phyloP scores from a whole-genome alignment of 1,139 yeast species.

The Citeromyces hawaiiensis region DNA sequence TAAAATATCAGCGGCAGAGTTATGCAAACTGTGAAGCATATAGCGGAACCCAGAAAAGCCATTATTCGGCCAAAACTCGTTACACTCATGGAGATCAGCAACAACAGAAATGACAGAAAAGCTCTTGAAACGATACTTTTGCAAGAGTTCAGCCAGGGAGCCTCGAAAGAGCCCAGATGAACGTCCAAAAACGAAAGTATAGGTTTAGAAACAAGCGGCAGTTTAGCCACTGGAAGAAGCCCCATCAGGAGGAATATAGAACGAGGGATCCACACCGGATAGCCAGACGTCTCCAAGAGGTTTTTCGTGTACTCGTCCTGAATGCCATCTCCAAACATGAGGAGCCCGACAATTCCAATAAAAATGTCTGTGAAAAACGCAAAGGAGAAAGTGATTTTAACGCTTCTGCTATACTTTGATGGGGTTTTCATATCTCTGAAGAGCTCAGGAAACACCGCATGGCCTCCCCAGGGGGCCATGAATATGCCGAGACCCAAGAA shows the following conservation, averaged over 20 bases:
- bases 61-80: conserved; percentile 68
- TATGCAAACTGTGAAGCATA: conserved; percentile 72
- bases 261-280: conserved; percentile 54
- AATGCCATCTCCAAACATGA: conserved; percentile 75
- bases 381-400: conserved; percentile 45
- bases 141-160: not conserved
- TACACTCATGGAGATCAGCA: conserved; percentile 32
- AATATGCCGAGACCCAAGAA: conserved; percentile 40
- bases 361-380: conserved; percentile 59
- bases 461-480: conserved; percentile 54
- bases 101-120: conserved; percentile 10
- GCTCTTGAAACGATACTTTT: conserved; percentile 2
- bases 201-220: conserved; percentile 82
- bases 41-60: conserved; percentile 71
- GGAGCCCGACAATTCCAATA: conserved; percentile 70
- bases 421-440: conserved; percentile 47
- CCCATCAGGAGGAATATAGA: conserved; percentile 63
- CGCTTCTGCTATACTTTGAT: conserved; percentile 30
- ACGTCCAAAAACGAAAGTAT: conserved; percentile 58
- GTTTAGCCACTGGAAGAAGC: conserved; percentile 73
- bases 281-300: conserved; percentile 55
- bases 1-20: conserved; percentile 69
- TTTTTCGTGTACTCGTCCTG: conserved; percentile 77
- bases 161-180: conserved; percentile 2
- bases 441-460: conserved; percentile 46